phyloP scores from a whole-genome alignment of 495 filamentous ascomycete genomes.

The Articulospora tetracladia region DNA sequence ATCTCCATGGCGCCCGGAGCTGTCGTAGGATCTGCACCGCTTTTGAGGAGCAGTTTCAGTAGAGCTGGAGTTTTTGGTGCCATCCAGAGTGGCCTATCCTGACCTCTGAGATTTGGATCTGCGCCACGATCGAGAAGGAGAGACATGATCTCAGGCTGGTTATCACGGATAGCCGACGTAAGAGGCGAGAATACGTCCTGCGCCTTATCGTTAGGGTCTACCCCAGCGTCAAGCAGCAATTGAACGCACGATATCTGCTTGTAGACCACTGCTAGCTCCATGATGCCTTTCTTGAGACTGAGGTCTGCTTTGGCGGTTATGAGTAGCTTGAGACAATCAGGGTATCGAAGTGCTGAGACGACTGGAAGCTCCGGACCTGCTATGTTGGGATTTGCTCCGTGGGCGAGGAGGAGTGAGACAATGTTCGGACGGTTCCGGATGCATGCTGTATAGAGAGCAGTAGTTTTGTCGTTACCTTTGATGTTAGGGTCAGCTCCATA shows the following conservation, averaged over 20 bases:
- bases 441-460: conserved; percentile 50
- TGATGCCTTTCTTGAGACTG: conserved; percentile 45
- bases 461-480: conserved; percentile 36
- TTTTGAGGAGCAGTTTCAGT: conserved; percentile 42
- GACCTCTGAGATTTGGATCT: conserved; percentile 44
- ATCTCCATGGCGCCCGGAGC: conserved; percentile 51
- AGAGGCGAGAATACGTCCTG: conserved; percentile 52
- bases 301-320: conserved; percentile 40
- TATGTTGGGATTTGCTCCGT: conserved; percentile 49
- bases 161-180: conserved; percentile 50
- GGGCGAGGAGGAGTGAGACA: conserved; percentile 42
- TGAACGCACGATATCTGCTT: conserved; percentile 41
- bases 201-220: conserved; percentile 50
- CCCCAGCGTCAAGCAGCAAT: conserved; percentile 41
- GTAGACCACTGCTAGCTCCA: conserved; percentile 51
- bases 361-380: conserved; percentile 52
- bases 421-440: conserved; percentile 40
- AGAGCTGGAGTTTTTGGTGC: conserved; percentile 30
- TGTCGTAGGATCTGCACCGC: conserved; percentile 48
- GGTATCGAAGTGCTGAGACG: conserved; percentile 47
- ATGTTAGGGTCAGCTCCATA: conserved; percentile 50
- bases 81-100: conserved; percentile 26
- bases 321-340: conserved; percentile 40
- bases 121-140: conserved; percentile 31
- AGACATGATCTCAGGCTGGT: conserved; percentile 34